Evolutionary conservation across 129 eudicot genomes (phyloP), one percentile per base, ranked within the genome.

Genomic region (Scalesia atractyloides): DNA sequence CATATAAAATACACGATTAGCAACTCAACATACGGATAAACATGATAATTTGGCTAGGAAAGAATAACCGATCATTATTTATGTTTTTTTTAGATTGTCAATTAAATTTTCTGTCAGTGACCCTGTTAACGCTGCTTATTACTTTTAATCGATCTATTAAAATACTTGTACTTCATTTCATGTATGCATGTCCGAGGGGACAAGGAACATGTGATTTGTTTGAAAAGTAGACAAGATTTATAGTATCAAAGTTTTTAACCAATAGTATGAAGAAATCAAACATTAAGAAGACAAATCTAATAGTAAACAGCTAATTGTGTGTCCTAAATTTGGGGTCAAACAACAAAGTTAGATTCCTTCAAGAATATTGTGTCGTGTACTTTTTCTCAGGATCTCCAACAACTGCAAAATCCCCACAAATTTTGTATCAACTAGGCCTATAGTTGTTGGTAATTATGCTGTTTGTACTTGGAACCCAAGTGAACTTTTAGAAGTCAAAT

Each of bases 281-380:
- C 72, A 64, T 70, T 63, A 69, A 37, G 76, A 70, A 78, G 82
- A 78, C 82, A 78, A 52, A 12, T 71, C 60, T 37, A 70, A 64
- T 71, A 34, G 49, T 72, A 41, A 64, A 78, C 82, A 78, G 77
- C 82, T 78, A 71, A 78, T 71, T 13, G 10, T 64, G 73, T 71
- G 77, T 78, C 82, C 73, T 64, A 78, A 71, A 72, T 71, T n/a
- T 71, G 77, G 61, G 71, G 82, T 64, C 82, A 78, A 78, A 64
- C 44, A 77, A 78, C 82, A 71, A 78, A 43, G 73, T 78, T 78
- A 75, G 82, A 78, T 78, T 78, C 82, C 73, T 66, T 78, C 77
- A 71, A 78, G 64, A 56, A 78, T 78, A 30, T 30, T 30, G 66
- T 78, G 59, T 46, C 41, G 64, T 64, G 77, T 41, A 70, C 82